Base-by-base conservation (phyloP, 352 stramenopile species). In the Globisporangium iwayamae region DNA sequence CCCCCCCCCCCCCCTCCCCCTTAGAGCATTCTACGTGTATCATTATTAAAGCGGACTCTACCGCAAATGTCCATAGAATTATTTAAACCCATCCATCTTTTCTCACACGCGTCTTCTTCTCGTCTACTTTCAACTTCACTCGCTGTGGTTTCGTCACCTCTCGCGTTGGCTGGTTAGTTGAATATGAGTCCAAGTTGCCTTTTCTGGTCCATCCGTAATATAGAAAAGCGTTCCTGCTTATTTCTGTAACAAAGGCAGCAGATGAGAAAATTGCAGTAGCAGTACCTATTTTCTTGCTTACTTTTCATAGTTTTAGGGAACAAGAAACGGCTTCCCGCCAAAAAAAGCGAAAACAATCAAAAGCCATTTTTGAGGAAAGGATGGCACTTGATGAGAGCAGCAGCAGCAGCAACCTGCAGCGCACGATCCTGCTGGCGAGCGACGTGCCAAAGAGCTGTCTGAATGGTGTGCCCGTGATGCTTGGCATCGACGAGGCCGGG, bases 401-500 rank as follows among this genome's bases (percentile, higher is more conserved):
- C 34, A 1, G 22, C 22, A 39, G 34, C 56, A 28, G 22, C 20
- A 81, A 85, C 63, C 67, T 91, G 57, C 84, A 93, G 66, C 66
- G 63, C 54, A 69, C 75, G 36, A 55, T 83, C 56, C 60, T 94
- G 69, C 67, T 90, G 30, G 78, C 70, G 30, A 92, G 81, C 66
- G 76, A 83, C 22, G 80, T 84, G 39, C 89, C 87, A 1, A 32
- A 61, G 28, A 76, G 56, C 59, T 95, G 86, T 58, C 67, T 88
- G n/a, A 61, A 83, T 56, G 82, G 76, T 6, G 73, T 80, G 32
- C 76, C 87, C 0, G 90, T 97, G 51, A 96, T 96, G 73, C 69
- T 99, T 18, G 96, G 94, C 47, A 98, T 99, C 60, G 96, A 99
- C 51, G 96, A 99, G 61, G 96, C 96, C 2, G 96, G 96, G 1